Evolutionary conservation across 495 filamentous ascomycete species (phyloP), one percentile per base, ranked within the genome.

Genomic region (Trichoderma reesei): DNA sequence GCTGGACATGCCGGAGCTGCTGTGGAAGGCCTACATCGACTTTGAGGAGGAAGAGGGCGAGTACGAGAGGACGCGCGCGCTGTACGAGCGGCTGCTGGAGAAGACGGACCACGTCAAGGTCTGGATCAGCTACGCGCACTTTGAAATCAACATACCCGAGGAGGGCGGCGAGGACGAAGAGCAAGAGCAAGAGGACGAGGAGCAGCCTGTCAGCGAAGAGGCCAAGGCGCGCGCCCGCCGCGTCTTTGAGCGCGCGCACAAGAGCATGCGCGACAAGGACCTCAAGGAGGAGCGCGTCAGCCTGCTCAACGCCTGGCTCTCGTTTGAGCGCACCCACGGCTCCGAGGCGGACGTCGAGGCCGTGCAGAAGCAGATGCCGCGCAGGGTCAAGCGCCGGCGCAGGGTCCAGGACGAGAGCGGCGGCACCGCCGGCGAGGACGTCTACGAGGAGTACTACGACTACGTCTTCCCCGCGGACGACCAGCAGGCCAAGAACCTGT

Each of bases 71-170:
- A 87, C 91, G 2, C 81, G 94, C 56, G 72, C 78, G n/a, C 77
- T 98, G 61, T 98, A 98, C 76, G 94, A 98, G 77, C 85, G 94
- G 33, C 80, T 98, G 31, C 81, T 98, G 41, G 78, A 90, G 72
- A 96, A 93, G 85, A 96, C 95, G 18, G 88, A 91, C 72, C 95
- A 98, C 71, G 90, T 96, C 79, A 97, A 97, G 82, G 94, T 98
- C 62, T 98, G 94, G 94, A 96, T 92, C 78, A 89, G 86, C 72
- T 98, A 93, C 75, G 95, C 94, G 14, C 90, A 92, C 70, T 98
- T 98, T 73, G 94, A 98, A 75, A 90, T 97, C 79, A 92, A 93
- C 68, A 83, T 92, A 0, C 85, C 85, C 44, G 90, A 88, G 38
- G 79, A 80, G n/a, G n/a, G n/a, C 8, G 87, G 86, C 41, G 78